Base-by-base conservation (phyloP, 2,329 filamentous ascomycete genomes). In the Trichoderma afroharzianum region DNA sequence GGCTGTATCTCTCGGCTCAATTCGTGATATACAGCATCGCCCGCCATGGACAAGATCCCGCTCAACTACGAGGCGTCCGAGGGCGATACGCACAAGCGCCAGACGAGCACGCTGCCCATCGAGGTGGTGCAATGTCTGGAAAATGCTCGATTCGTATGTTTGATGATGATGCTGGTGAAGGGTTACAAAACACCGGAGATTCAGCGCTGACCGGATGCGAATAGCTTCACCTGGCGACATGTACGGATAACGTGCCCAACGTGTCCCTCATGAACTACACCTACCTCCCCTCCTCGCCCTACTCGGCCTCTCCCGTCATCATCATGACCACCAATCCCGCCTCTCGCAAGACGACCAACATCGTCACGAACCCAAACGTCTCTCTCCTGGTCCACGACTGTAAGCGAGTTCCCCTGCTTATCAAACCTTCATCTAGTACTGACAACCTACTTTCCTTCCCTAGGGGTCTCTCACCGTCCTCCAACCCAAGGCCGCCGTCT, bases 211-310 rank as follows among this genome's bases (percentile, higher is more conserved):
- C 28, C 11, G 12, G 24, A 6, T 55, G 55, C 53, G 64, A 59
- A 76, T 78, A 97, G 94, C 93, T 99, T 76, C 96, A 99, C 82
- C 92, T 99, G 68, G 95, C 96, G 76, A 99, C 96, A 71, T 97
- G 93, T 81, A 90, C 90, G 76, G 87, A 92, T 76, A 92, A 96
- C 78, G 86, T 90, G 74, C 96, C 96, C 11, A 94, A 98, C 81
- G 93, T 98, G 75, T 97, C 94, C 47, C 90, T 99, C 75, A 99
- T 99, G 96, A 98, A 97, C 85, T 98, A 98, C 85, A 98, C 96
- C 79, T 98, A 98, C 83, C 92, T 99, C 26, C 92, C 94, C 50
- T 90, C 87, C 6, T 93, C 92, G 18, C 91, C 90, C 50, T 92
- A 90, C 81, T 87, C 88, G 50, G 79, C 87, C 66, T 82, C 84